These are phyloP conservation scores for Acanthamoeba triangularis DNA, from an alignment of 208 protist genomes.

Conservation along the genomic window DNA sequence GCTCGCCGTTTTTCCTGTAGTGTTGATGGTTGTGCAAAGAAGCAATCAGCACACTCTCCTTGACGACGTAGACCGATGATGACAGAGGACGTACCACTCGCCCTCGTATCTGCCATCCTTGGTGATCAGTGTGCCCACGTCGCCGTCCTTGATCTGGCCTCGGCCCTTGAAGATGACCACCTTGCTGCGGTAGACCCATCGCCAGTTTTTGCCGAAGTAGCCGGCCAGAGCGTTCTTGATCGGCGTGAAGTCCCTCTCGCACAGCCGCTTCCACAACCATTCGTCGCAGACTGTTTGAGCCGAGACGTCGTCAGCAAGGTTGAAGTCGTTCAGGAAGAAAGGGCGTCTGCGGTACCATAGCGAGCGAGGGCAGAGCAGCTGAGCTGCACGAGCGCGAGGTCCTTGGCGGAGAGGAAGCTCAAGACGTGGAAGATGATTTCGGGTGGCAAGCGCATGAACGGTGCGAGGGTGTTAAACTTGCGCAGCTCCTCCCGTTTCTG, in stretches of 20 bases:
- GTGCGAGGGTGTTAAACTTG: neutral
- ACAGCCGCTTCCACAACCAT: constrained; percentile 36
- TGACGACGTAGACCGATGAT: neutral
- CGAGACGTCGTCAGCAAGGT: neutral
- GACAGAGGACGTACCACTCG: neutral
- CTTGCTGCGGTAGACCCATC: constrained; percentile 60
- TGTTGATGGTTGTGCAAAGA: neutral
- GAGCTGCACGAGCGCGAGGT: constrained; percentile 16
- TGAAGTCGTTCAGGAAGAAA: neutral
- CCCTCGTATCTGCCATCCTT: constrained; percentile 52
- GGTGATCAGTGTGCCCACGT: constrained; percentile 42
- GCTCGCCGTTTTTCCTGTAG: constrained; percentile 12
- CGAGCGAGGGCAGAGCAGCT: neutral
- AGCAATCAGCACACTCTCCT: neutral
- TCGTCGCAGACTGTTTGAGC: constrained; percentile 4
- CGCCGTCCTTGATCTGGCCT: constrained; percentile 29
- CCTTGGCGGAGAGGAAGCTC: constrained; percentile 14
- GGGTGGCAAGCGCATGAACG: constrained; percentile 9
- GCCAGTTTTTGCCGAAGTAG: constrained; percentile 52
- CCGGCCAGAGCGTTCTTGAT: constrained; percentile 22
- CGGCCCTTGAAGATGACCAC: constrained; percentile 18
- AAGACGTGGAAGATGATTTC: constrained; percentile 54
- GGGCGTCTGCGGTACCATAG: neutral
- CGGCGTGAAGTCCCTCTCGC: constrained; percentile 13
- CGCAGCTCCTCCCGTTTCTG: constrained; percentile 32